Evolutionary conservation across 164 flowering plant genomes (phyloP).

Genomic region (Stephania cephalantha): DNA sequence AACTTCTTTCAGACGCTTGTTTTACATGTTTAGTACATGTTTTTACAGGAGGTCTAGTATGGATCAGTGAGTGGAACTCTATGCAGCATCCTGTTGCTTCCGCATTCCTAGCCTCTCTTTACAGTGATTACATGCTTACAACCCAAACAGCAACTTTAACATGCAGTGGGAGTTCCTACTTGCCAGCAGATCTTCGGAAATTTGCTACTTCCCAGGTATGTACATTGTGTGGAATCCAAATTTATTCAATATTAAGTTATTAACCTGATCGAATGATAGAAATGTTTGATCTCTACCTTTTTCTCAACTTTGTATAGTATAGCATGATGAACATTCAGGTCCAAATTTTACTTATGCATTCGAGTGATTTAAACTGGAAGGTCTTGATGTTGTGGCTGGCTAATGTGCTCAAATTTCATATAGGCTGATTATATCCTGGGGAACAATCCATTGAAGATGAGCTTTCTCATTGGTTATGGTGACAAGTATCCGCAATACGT

Average conservation of each 20-base stretch:
- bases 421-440: constrained; percentile 95
- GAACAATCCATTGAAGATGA: constrained; percentile 69
- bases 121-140: constrained; percentile 92
- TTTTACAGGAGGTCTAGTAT: constrained; percentile 76
- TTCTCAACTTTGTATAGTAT: not conserved
- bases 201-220: constrained; percentile 87
- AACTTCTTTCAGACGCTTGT: not conserved
- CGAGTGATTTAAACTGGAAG: not conserved
- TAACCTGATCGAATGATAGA: not conserved
- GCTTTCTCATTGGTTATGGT: constrained; percentile 85
- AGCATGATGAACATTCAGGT: not conserved
- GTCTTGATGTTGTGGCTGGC: not conserved
- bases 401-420: not conserved
- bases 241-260: too few relatives aligned
- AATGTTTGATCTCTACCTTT: not conserved
- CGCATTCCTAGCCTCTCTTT: constrained; percentile 77
- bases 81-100: constrained; percentile 91
- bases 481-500: constrained; percentile 65
- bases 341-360: not conserved
- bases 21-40: not conserved
- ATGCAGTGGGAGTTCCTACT: constrained; percentile 48
- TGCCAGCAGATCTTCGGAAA: constrained; percentile 67
- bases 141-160: constrained; percentile 43
- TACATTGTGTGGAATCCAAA: not conserved
- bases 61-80: constrained; percentile 86